Evolutionary conservation across 176 grass and related monocot species (phyloP), one percentile per base, ranked within the genome.

Genomic region (Oryza glaberrima): DNA sequence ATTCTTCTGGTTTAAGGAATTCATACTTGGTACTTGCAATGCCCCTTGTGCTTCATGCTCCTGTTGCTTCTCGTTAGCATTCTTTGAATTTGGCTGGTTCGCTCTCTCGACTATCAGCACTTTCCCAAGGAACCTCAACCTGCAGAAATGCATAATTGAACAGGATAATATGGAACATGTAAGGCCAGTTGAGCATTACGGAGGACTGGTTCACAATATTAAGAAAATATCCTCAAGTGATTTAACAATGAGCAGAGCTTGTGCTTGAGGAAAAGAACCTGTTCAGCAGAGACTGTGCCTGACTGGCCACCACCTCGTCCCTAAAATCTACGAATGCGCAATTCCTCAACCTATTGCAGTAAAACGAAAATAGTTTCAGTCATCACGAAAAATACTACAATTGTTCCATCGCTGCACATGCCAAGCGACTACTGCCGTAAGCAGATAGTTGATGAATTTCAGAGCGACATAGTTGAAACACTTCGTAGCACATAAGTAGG

Each of bases 301-400:
- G 93, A 81, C 78, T 84, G 66, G 96, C 93, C 34, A 85, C 40
- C 0, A 63, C 75, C 49, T 98, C 96, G 7, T 98, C 93, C 80
- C 89, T 95, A 68, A 95, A 98, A 86, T 95, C 96, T 22, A 98
- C 96, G 85, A 95, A 98, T 44, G 96, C 91, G 68, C 93, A 95
- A 69, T 98, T 94, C 71, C 89, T 93, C 83, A 98, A 82, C 85
- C 96, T 95, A 75, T 13, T 68, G 85, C 9, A 67, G 51, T n/a
- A 20, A 16, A 90, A 47, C 54, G 51, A 73, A 46, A 66, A 83
- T 35, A 23, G 60, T 52, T 26, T 19, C 8, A 82, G 32, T 44
- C 71, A 88, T 19, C 19, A 81, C 22, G 19, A 22, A 81, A 73
- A 69, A 1, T 45, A 69, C 17, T 4, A 51, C 19, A 61, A 61